These are phyloP conservation scores for Paulownia fortunei DNA, from an alignment of 257 asterid species.

Conservation along the genomic window DNA sequence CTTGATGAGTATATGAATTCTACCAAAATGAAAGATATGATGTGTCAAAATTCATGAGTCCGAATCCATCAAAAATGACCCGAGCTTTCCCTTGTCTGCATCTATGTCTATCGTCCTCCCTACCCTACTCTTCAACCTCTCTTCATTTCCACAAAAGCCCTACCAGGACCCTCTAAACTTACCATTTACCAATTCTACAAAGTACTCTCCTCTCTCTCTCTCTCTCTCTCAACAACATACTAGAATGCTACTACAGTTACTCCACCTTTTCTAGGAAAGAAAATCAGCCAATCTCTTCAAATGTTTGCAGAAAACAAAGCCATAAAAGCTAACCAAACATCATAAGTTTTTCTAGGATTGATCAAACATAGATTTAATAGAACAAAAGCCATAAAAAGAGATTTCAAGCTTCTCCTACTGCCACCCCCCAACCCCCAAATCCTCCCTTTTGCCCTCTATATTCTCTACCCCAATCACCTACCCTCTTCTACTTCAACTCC, in stretches of 20 bases:
- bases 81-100: background rate
- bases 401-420: background rate
- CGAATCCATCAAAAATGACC: background rate
- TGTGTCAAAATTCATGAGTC: no score
- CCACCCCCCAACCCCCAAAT: background rate
- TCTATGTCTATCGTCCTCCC: background rate
- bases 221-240: conserved; percentile 17
- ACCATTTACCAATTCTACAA: conserved; percentile 15
- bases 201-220: background rate
- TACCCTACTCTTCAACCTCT: conserved; percentile 27
- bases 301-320: conserved; percentile 47
- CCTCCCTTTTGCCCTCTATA: background rate
- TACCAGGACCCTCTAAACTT: conserved; percentile 30
- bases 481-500: background rate
- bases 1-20: no score
- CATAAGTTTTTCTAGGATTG: conserved; percentile 52
- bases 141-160: conserved; percentile 35
- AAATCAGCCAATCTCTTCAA: conserved; percentile 45
- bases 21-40: no score
- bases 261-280: conserved; percentile 46
- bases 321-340: conserved; percentile 50
- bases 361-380: conserved; percentile 40
- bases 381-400: conserved; percentile 7
- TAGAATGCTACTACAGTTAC: conserved; percentile 16
- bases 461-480: background rate